Evolutionary conservation across 1,284 basidiomycete species (phyloP).

Genomic region (Sutorius eximius): DNA sequence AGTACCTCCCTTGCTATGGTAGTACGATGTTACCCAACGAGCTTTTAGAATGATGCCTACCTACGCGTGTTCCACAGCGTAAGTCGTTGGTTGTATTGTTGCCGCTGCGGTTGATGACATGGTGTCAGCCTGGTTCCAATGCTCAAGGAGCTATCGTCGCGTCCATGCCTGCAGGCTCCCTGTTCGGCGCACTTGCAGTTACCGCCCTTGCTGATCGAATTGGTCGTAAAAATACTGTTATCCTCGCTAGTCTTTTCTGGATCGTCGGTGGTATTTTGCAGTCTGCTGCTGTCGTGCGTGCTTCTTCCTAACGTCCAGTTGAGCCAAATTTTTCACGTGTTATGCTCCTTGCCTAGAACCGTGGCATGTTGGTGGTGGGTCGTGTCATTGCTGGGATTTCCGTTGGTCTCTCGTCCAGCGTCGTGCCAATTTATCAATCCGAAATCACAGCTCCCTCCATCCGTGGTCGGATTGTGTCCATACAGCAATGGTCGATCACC

Average conservation of each 20-base stretch:
- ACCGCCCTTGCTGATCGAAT: constrained; percentile 62
- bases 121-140: constrained; percentile 46
- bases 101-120: neutral
- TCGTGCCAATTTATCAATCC: constrained; percentile 72
- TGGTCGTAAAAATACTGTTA: constrained; percentile 66
- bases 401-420: constrained; percentile 56
- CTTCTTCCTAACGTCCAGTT: neutral
- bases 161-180: constrained; percentile 72
- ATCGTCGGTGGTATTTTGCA: constrained; percentile 65
- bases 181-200: constrained; percentile 61
- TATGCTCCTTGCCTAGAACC: constrained; percentile 44
- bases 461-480: constrained; percentile 71
- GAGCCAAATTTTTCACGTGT: neutral
- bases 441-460: constrained; percentile 69
- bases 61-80: constrained; percentile 49
- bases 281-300: constrained; percentile 22
- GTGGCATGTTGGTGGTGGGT: constrained; percentile 67
- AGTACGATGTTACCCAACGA: neutral
- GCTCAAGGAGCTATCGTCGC: constrained; percentile 77
- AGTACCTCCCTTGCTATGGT: constrained; percentile 20
- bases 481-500: constrained; percentile 80
- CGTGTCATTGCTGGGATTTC: constrained; percentile 64
- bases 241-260: constrained; percentile 68
- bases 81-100: constrained; percentile 17
- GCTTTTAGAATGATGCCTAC: constrained; percentile 56